phyloP scores from a whole-genome alignment of 2,329 filamentous ascomycete species.

The Exophiala sp. region DNA sequence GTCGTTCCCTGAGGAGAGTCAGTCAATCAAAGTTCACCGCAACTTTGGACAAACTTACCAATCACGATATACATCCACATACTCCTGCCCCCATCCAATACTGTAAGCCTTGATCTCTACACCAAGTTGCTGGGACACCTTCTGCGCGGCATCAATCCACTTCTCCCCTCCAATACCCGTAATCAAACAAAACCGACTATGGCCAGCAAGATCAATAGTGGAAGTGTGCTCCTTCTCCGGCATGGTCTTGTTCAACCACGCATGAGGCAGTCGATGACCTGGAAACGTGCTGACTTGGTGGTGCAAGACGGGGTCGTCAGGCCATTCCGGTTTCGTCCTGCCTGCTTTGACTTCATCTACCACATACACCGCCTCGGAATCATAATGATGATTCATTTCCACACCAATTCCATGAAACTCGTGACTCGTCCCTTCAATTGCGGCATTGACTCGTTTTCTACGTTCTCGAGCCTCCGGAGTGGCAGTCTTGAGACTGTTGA shows the following conservation, averaged over 20 bases:
- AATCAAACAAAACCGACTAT: constrained; percentile 51
- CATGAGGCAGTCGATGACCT: constrained; percentile 59
- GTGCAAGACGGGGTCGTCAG: constrained; percentile 42
- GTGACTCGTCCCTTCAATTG: constrained; percentile 42
- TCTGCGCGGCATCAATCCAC: constrained; percentile 52
- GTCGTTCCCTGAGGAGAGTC: constrained; percentile 30
- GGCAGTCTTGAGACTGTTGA: constrained; percentile 43
- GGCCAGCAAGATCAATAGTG: constrained; percentile 59
- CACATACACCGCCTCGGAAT: constrained; percentile 41
- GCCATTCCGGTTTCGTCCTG: constrained; percentile 20
- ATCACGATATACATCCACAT: constrained; percentile 60
- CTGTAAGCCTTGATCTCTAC: constrained; percentile 49
- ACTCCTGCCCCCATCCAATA: constrained; percentile 59
- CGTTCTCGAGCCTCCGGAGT: constrained; percentile 39
- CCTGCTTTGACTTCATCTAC: constrained; percentile 39
- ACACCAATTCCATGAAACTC: constrained; percentile 57
- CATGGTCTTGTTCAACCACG: constrained; percentile 54
- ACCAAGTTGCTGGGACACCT: constrained; percentile 38
- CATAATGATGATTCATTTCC: constrained; percentile 59
- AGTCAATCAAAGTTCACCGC: background rate
- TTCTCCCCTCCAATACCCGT: constrained; percentile 55
- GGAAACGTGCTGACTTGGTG: constrained; percentile 55
- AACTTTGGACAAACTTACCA: constrained; percentile 42
- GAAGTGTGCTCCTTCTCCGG: constrained; percentile 47
- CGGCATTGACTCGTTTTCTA: constrained; percentile 40